Conservation (phyloP, 139 green algal genomes). For the Auxenochlorella protothecoides region DNA sequence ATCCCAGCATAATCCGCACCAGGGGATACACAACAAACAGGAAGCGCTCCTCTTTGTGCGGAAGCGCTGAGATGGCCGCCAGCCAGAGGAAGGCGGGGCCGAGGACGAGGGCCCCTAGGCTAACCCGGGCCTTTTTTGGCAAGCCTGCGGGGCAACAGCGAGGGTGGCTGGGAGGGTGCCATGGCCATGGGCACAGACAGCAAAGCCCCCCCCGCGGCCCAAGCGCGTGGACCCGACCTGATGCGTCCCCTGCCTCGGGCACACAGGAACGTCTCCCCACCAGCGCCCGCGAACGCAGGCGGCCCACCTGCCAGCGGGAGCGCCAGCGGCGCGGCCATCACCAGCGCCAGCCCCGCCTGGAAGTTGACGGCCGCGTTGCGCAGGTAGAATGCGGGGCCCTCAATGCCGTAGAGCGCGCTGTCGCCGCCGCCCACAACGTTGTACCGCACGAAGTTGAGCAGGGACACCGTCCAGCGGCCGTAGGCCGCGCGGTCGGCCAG, state of each 20-base stretch:
- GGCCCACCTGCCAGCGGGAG: constrained; percentile 36
- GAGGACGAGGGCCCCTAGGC: neutral
- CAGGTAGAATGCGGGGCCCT: constrained; percentile 59
- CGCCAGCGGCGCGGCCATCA: constrained; percentile 15
- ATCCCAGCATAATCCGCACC: constrained; percentile 7
- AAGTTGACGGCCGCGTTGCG: constrained; percentile 50
- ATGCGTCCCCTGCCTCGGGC: neutral
- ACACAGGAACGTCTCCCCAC: neutral
- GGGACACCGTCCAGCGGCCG: constrained; percentile 46
- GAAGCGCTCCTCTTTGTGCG: constrained; percentile 81
- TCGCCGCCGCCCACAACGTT: constrained; percentile 59
- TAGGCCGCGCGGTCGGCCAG: constrained; percentile 35
- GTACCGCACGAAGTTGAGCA: constrained; percentile 67
- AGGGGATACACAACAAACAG: constrained; percentile 64
- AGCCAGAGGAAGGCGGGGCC: constrained; percentile 56
- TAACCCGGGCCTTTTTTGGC: too few relatives aligned
- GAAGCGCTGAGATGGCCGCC: constrained; percentile 48
- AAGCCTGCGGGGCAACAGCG: too few relatives aligned
- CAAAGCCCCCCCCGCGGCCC: constrained; percentile 7
- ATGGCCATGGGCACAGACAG: too few relatives aligned
- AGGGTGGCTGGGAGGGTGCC: too few relatives aligned
- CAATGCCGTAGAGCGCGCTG: constrained; percentile 65
- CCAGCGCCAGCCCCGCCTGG: neutral
- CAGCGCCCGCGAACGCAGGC: constrained; percentile 14
- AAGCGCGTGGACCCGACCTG: neutral